Percentiles rank a stretch among this genome's conserved stretches.
Conservation (phyloP, 1,284 basidiomycete species). For the Apiotrichum siamense region DNA sequence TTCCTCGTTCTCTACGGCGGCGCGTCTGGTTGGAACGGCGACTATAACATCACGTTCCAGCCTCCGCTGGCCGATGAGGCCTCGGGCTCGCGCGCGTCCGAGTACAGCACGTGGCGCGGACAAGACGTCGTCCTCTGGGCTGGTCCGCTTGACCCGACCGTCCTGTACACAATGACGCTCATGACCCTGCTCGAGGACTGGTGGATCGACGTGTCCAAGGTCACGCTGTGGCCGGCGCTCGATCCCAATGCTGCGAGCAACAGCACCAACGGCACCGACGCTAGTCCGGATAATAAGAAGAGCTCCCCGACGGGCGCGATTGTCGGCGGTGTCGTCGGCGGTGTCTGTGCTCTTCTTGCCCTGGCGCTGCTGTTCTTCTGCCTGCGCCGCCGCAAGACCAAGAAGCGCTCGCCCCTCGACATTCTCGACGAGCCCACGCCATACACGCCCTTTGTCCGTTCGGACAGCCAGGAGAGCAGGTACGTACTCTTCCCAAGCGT, state of each 20-base stretch:
- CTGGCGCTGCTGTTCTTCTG: no score
- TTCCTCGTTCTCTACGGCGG: conserved; percentile 1
- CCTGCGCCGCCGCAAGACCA: no score
- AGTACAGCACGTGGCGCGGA: conserved; percentile 2
- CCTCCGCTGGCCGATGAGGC: background rate
- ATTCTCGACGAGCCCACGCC: no score
- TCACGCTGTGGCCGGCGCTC: background rate
- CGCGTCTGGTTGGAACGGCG: background rate
- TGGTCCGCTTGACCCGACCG: background rate
- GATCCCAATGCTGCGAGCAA: background rate
- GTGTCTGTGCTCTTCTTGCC: no score
- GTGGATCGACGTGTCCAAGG: conserved; percentile 1
- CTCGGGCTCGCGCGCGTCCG: background rate
- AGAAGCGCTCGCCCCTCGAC: no score
- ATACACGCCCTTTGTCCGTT: no score
- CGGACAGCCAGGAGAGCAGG: no score
- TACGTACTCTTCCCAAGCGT: no score
- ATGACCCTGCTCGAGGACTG: background rate
- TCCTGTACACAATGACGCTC: background rate
- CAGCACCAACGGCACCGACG: background rate
- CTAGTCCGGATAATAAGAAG: background rate
- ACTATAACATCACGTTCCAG: background rate
- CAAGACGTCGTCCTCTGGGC: background rate
- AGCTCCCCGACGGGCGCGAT: background rate
- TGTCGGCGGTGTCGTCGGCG: no score